Conservation (phyloP, 2,329 filamentous ascomycete genomes). For the Trichoderma cornu-damae region DNA sequence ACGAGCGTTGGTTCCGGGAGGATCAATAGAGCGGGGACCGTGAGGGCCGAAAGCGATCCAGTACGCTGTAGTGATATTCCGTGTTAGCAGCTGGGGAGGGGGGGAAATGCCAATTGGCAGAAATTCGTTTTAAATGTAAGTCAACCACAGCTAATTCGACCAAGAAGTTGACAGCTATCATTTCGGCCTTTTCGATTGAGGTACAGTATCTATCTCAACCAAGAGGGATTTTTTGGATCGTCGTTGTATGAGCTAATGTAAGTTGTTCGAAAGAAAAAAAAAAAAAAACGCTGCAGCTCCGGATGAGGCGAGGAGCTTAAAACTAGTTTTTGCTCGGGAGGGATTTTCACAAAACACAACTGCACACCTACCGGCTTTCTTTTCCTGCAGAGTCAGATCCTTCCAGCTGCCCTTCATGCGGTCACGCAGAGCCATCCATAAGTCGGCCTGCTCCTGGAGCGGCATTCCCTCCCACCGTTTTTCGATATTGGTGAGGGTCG, state of each 20-base stretch:
- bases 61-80: constrained; percentile 65
- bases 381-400: constrained; percentile 91
- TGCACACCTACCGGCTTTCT: constrained; percentile 87
- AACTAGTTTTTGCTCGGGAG: constrained; percentile 25
- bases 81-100: constrained; percentile 31
- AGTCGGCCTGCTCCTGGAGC: constrained; percentile 96
- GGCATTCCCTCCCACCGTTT: constrained; percentile 99
- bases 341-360: constrained; percentile 30
- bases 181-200: background rate
- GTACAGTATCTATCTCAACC: background rate
- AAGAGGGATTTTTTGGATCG: background rate
- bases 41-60: constrained; percentile 98
- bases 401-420: constrained; percentile 98
- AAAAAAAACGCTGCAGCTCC: background rate
- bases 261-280: background rate
- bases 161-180: background rate
- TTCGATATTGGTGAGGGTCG: constrained; percentile 95
- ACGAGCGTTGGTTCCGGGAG: constrained; percentile 79
- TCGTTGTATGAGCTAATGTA: background rate
- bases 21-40: constrained; percentile 77
- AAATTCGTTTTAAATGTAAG: background rate
- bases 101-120: background rate
- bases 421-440: constrained; percentile 98
- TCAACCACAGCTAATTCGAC: background rate
- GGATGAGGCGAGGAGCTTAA: background rate